A percentile compares a stretch with the other conserved stretches of the same genome.
Conservation (phyloP, 2,329 filamentous ascomycete genomes). For the Pestalotiopsis sp. region DNA sequence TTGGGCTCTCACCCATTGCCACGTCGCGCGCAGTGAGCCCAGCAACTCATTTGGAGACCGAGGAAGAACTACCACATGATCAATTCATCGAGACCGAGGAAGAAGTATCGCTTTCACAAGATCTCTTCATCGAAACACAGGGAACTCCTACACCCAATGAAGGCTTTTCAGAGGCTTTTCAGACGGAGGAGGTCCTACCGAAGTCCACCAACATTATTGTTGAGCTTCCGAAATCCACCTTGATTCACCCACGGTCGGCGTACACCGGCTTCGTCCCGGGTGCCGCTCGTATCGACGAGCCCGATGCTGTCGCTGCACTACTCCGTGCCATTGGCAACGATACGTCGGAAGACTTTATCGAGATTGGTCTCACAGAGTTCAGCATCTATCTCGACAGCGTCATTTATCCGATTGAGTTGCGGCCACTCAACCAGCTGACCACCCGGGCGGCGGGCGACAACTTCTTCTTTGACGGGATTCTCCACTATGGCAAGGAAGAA, state of each 20-base stretch:
- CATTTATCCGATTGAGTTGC: slow-evolving; percentile 50
- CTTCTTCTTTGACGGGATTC: slow-evolving; percentile 62
- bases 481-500: slow-evolving; percentile 45
- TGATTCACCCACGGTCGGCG: slow-evolving; percentile 25
- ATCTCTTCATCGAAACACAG: neutral
- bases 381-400: slow-evolving; percentile 52
- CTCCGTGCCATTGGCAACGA: slow-evolving; percentile 23
- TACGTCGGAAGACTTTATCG: slow-evolving; percentile 36
- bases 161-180: neutral
- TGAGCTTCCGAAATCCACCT: slow-evolving; percentile 24
- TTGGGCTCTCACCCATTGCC: neutral
- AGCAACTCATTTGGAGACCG: neutral
- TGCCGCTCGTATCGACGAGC: slow-evolving; percentile 29
- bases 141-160: neutral
- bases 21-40: neutral
- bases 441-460: slow-evolving; percentile 36
- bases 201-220: slow-evolving; percentile 17
- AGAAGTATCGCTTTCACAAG: neutral
- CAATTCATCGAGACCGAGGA: neutral
- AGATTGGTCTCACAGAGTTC: slow-evolving; percentile 61
- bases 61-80: neutral
- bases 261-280: slow-evolving; percentile 30
- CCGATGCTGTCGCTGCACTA: slow-evolving; percentile 32
- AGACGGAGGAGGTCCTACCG: neutral
- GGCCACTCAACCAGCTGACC: slow-evolving; percentile 55